Evolutionary conservation across 2,329 filamentous ascomycete species (phyloP), one percentile per base, ranked within the genome.

Genomic region (Fusarium subglutinans): DNA sequence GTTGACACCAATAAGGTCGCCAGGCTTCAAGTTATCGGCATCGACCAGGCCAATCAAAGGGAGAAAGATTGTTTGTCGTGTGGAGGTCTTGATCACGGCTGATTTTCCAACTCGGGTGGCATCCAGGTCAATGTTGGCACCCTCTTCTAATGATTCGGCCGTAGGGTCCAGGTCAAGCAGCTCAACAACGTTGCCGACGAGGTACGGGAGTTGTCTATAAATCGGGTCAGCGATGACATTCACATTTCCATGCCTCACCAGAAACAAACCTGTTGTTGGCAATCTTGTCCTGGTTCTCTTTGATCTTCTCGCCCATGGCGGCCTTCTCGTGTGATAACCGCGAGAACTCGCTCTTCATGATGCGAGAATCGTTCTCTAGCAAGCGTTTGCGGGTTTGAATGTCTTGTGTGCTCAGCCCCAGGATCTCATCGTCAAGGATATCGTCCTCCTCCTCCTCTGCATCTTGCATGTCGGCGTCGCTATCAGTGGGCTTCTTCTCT

Each of bases 11-110:
- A 99, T 99, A 54, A 99, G 89, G 81, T 99, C 97, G 79, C 92
- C 96, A 5, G 96, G 96, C 87, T 98, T 98, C 66, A 99, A 89
- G 81, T 94, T 94, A 80, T 98, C 93, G 70, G 97, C 95, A 81
- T 99, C 96, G 44, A 99, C 97, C 14, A 99, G 90, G 73, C 96
- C 96, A 80, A 99, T 99, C 71, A 99, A 90, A 37, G 97, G 96
- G 55, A 99, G 88, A 87, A 99, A 99, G 84, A 99, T 99, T 63
- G 96, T 99, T 85, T 99, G 97, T 78, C 96, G 90, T 30, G 96
- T 99, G 12, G 96, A 98, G 14, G 96, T 99, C 88, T 99, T 99
- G 89, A 99, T 99, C 79, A 99, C 96, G 22, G 97, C 96, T 2
- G 96, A 98, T 85, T 98, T 99, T 84, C 96, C 96, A 15, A 98